Conservation (phyloP, 1,139 yeast species). For the Geotrichum histeridarum region DNA sequence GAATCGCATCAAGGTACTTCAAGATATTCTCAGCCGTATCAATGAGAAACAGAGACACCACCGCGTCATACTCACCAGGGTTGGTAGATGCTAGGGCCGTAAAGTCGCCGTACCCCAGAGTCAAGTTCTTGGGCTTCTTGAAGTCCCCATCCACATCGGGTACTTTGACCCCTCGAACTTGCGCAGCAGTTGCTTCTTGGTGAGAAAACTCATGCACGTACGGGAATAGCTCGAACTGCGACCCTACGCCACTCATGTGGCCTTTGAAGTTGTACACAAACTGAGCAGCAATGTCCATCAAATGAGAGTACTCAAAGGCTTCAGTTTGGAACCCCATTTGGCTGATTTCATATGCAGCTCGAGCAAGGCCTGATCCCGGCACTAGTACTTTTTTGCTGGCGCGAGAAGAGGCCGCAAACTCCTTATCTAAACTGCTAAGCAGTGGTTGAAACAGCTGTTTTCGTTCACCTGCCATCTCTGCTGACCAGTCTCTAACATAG, state of each 20-base stretch:
- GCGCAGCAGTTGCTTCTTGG: conserved; percentile 48
- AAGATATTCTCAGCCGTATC: conserved; percentile 84
- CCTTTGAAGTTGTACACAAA: conserved; percentile 41
- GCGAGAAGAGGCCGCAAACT: conserved; percentile 29
- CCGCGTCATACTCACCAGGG: conserved; percentile 30
- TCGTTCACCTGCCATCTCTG: conserved; percentile 45
- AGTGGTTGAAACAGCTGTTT: conserved; percentile 52
- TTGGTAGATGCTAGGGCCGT: conserved; percentile 32
- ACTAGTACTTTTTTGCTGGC: conserved; percentile 44
- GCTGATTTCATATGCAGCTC: conserved; percentile 62
- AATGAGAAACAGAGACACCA: conserved; percentile 69
- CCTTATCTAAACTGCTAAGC: conserved; percentile 33
- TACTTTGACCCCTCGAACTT: conserved; percentile 46
- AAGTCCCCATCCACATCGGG: conserved; percentile 17
- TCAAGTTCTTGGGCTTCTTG: conserved; percentile 38
- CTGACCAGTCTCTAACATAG: conserved; percentile 68
- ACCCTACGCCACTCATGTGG: neutral
- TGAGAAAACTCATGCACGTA: conserved; percentile 69
- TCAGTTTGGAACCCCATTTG: conserved; percentile 47
- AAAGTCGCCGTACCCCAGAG: conserved; percentile 61
- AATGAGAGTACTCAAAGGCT: conserved; percentile 65
- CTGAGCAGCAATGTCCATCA: conserved; percentile 66
- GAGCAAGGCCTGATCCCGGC: conserved; percentile 79
- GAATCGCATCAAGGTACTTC: conserved; percentile 61
- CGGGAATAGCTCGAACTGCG: conserved; percentile 44